Base-by-base conservation (phyloP, 2,329 filamentous ascomycete genomes). In the Hansfordia pulvinata region DNA sequence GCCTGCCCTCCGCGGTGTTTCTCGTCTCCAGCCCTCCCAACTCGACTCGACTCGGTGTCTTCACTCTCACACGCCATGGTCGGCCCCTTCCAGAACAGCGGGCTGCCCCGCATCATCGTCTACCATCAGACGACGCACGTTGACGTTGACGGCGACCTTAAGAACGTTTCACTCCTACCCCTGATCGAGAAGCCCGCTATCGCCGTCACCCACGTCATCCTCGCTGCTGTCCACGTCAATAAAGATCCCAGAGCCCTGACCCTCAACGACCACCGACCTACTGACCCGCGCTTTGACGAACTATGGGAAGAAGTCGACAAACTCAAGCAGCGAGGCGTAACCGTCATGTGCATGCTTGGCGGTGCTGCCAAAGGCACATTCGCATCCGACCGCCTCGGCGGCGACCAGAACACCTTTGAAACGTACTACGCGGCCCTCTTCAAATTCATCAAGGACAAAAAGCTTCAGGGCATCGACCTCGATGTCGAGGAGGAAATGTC, bases 221-320 rank as follows among this genome's bases (percentile, higher is more conserved):
- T 88, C 15, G 81, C 79, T 1, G 82, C 82, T 2, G 75, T 90
- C 31, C 82, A 88, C 48, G 55, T 90, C 35, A 88, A 88, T 47
- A 64, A 67, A 3, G 50, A 58, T 26, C 74, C 79, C 0, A 58
- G 62, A 12, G 63, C 67, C 31, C 64, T 83, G 34, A 82, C 76
- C 0, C 64, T 88, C 32, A 90, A 90, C 44, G 76, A 90, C 52
- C 71, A 84, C 43, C 56, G 58, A 0, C 78, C 77, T 2, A 59
- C 68, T 10, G 58, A 77, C 38, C 53, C 64, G 15, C 66, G 72
- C 32, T 83, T 72, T 45, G 49, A 60, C 11, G 64, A 67, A 7
- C 58, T 86, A 23, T 88, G 80, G 79, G 63, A 64, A 6, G 81
- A 88, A 45, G 63, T 81, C 10, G 63, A 64, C 16, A 58, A 69